Percentiles rank a stretch among this genome's conserved stretches.
Conservation (phyloP, 345 rosid species). For the Gossypium raimondii region DNA sequence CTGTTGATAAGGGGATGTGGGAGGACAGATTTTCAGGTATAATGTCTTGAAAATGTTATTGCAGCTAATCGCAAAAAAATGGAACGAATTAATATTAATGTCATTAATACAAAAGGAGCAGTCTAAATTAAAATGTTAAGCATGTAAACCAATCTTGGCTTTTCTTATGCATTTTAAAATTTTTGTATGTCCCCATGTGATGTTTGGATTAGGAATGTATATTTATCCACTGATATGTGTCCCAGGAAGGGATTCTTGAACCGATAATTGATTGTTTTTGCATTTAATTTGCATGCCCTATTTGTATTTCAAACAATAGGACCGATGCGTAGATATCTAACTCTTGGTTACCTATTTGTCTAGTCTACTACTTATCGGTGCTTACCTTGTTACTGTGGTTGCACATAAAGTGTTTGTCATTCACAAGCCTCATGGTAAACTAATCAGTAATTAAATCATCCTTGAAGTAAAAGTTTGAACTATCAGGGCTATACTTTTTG, state of each 20-base stretch:
- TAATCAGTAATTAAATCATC: neutral
- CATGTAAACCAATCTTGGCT: neutral
- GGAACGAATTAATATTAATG: neutral
- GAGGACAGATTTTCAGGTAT: slow-evolving; percentile 96
- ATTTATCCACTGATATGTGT: neutral
- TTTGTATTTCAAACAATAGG: neutral
- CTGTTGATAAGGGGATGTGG: slow-evolving; percentile 92
- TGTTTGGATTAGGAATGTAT: neutral
- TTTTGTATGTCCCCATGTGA: neutral
- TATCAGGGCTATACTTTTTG: neutral
- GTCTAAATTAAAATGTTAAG: neutral
- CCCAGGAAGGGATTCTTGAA: neutral
- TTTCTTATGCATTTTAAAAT: neutral
- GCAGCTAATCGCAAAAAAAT: neutral
- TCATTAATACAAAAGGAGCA: neutral
- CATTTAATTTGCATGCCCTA: neutral
- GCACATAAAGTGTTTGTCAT: neutral
- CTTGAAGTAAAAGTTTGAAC: neutral
- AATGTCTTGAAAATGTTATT: slow-evolving; percentile 4
- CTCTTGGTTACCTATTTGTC: neutral
- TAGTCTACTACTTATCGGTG: neutral
- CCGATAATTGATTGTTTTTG: neutral
- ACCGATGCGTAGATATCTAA: neutral
- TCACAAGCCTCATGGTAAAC: neutral
- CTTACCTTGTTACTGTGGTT: neutral